Percentiles rank a stretch among this genome's conserved stretches.
phyloP scores from a whole-genome alignment of 495 filamentous ascomycete species.

The Aspergillus asperescens region DNA sequence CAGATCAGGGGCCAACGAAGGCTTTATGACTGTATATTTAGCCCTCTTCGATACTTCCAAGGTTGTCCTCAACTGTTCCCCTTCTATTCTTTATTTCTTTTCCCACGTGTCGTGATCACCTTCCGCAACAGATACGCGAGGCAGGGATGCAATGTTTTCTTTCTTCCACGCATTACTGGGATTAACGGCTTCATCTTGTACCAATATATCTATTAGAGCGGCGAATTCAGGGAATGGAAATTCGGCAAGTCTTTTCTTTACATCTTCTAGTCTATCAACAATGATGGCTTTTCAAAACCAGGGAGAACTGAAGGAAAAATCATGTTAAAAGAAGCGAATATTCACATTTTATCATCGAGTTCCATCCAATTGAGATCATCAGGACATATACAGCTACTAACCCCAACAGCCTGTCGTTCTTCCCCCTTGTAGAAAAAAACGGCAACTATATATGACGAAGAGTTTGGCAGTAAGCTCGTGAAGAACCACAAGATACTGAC shows the following conservation, averaged over 20 bases:
- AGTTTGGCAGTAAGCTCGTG: not conserved
- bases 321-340: not conserved
- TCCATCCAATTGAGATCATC: conserved; percentile 10
- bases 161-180: conserved; percentile 8
- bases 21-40: not conserved
- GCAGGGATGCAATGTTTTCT: not conserved
- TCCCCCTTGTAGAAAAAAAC: not conserved
- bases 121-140: not conserved
- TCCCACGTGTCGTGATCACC: not conserved
- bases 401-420: not conserved
- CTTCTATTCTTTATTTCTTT: conserved; percentile 4
- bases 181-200: conserved; percentile 11
- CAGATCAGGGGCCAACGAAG: not conserved
- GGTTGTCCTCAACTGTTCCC: not conserved
- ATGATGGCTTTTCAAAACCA: not conserved
- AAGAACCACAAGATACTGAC: not conserved
- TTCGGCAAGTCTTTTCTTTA: too few relatives aligned
- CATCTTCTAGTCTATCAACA: not conserved
- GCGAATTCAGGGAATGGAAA: conserved; percentile 1
- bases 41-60: not conserved
- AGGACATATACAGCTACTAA: conserved; percentile 8
- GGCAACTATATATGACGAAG: not conserved
- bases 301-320: not conserved
- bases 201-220: conserved; percentile 11
- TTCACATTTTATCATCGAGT: conserved; percentile 5